Percentiles rank a stretch among this genome's conserved stretches.
These are phyloP conservation scores for Aspergillus bertholletiae DNA, from an alignment of 495 filamentous ascomycete species.

Conservation along the genomic window DNA sequence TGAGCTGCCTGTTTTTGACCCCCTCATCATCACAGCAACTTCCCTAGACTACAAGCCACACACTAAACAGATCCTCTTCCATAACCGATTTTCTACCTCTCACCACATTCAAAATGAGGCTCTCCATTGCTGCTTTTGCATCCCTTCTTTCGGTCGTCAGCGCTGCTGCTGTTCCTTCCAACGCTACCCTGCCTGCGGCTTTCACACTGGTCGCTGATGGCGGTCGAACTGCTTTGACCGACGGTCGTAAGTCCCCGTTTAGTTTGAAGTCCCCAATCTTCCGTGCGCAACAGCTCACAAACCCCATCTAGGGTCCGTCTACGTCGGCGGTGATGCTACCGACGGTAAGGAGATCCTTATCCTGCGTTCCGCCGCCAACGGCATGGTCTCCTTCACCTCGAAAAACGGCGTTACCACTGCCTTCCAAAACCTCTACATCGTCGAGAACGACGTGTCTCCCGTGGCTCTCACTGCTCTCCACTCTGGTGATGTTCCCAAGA, in stretches of 20 bases:
- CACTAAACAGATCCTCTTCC: background rate
- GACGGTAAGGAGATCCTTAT: conserved; percentile 21
- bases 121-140: conserved; percentile 24
- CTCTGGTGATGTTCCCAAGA: conserved; percentile 26
- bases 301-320: conserved; percentile 13
- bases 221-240: conserved; percentile 23
- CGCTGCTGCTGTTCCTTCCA: conserved; percentile 23
- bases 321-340: conserved; percentile 22
- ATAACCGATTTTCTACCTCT: background rate
- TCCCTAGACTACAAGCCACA: too few species aligned
- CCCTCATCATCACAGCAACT: too few species aligned
- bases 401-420: conserved; percentile 22
- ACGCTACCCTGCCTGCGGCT: conserved; percentile 27
- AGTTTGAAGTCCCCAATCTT: too few species aligned
- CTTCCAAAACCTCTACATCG: conserved; percentile 32
- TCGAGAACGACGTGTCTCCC: conserved; percentile 22
- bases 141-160: conserved; percentile 22
- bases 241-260: conserved; percentile 27
- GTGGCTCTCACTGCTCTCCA: conserved; percentile 26
- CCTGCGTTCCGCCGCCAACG: conserved; percentile 17
- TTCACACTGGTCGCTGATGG: conserved; percentile 2
- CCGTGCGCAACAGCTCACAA: background rate
- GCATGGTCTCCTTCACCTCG: conserved; percentile 25
- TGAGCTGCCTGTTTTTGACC: too few species aligned
- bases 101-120: conserved; percentile 31